Evolutionary conservation across 2,329 filamentous ascomycete genomes (phyloP).

Genomic region (Penicillium capsulatum): DNA sequence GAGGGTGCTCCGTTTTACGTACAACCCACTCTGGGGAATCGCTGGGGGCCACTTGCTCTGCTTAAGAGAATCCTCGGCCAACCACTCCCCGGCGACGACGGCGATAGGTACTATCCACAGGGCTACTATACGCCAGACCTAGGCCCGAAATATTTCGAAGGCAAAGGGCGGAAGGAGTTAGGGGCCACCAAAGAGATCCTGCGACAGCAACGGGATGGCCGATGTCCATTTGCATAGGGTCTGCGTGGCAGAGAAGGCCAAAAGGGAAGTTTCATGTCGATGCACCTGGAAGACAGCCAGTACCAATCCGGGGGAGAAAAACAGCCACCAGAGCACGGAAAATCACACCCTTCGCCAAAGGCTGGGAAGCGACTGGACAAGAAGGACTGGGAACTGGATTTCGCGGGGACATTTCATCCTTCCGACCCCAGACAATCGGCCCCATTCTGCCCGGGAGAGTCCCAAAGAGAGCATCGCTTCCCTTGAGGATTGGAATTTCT

Average conservation of each 20-base stretch:
- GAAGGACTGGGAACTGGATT: too few species aligned
- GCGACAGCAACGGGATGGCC: constrained; percentile 38
- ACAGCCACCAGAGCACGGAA: constrained; percentile 3
- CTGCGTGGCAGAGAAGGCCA: too few species aligned
- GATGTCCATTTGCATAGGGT: constrained; percentile 47
- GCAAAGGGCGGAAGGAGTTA: constrained; percentile 44
- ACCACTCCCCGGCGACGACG: constrained; percentile 47
- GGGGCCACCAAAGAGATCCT: constrained; percentile 39
- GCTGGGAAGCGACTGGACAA: too few species aligned
- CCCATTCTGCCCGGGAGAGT: too few species aligned
- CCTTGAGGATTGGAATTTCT: too few species aligned
- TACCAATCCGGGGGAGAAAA: too few species aligned
- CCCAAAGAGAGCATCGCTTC: too few species aligned
- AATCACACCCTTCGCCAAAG: too few species aligned
- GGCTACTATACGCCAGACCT: constrained; percentile 55
- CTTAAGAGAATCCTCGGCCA: constrained; percentile 44
- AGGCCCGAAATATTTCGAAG: constrained; percentile 55
- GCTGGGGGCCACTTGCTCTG: constrained; percentile 57
- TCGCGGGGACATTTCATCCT: too few species aligned
- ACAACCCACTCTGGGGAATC: constrained; percentile 55
- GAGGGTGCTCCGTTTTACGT: constrained; percentile 63
- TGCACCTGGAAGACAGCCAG: too few species aligned
- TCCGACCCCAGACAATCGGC: too few species aligned
- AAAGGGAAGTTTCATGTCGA: too few species aligned
- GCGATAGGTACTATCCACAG: constrained; percentile 45